Evolutionary conservation across 73 alveolate species (phyloP), one percentile per base, ranked within the genome.

Genomic region (Tetrahymena borealis): DNA sequence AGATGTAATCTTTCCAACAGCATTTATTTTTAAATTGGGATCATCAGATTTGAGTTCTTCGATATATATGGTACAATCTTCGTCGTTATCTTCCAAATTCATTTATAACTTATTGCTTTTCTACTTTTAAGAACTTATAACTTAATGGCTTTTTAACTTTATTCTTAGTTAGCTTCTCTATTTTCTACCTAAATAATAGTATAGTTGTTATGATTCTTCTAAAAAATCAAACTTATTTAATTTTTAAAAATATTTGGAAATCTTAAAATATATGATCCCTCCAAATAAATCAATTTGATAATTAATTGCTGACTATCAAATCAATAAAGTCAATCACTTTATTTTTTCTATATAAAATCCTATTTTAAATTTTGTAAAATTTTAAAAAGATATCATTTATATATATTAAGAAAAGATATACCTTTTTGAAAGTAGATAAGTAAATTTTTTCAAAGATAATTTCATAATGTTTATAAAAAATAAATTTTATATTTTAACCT

Each of bases 21-120:
- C 95, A 85, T 93, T 93, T 20, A 93, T 90, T 42, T 93, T 93
- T 20, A 93, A 91, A 41, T 79, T 93, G 31, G 95, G 93, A 32
- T 93, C 95, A 93, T 93, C 95, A 31, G 92, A 60, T 93, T 93
- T 93, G 7, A 93, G 78, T 90, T 93, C 95, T 39, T 93, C 95
- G 15, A 93, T 93, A 41, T 78, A 93, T 28, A 93, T 93, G 11
- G 95, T 93, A 20, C 95, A 93, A 42, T 93, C 95, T 93, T 93
- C 95, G 38, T 93, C 95, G n/a, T 91, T 60, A 60, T 60, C 85
- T 18, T 60, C 85, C 28, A 60, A 60, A 60, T 60, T 60, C 85
- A 60, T 60, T 60, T 60, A 20, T 60, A 60, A 7, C 85, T 60
- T 24, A 60, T 39, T 9, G n/a, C 31, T 20, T 4, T 60, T 18